Evolutionary conservation across 2,329 filamentous ascomycete species (phyloP).

Genomic region (Diaporthe vaccinii): DNA sequence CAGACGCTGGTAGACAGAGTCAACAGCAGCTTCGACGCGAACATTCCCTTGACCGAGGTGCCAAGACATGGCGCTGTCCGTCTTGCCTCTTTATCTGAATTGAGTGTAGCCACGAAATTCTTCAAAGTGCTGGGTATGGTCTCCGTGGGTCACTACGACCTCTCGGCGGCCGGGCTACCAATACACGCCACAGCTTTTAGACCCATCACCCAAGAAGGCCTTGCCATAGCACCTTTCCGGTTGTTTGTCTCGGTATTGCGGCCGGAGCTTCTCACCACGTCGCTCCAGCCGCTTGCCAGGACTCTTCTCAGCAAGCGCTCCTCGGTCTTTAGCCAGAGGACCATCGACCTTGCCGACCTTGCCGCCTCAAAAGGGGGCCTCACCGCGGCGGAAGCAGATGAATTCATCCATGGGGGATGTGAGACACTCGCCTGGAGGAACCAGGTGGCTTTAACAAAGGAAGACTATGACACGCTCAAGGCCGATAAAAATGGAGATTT

Average conservation of each 20-base stretch:
- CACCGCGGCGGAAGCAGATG: constrained; percentile 47
- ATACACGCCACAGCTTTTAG: constrained; percentile 67
- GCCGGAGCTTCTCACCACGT: constrained; percentile 54
- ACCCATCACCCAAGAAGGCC: constrained; percentile 48
- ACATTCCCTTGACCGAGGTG: constrained; percentile 23
- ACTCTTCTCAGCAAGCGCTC: constrained; percentile 51
- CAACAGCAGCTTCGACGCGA: background rate
- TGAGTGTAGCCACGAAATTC: constrained; percentile 57
- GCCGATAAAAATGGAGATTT: constrained; percentile 36
- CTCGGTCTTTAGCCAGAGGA: constrained; percentile 56
- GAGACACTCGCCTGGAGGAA: constrained; percentile 62
- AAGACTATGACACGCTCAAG: constrained; percentile 57
- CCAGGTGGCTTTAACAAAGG: constrained; percentile 26
- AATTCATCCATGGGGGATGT: constrained; percentile 59
- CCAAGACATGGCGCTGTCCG: constrained; percentile 62
- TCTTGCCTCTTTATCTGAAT: constrained; percentile 59
- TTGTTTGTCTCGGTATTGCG: constrained; percentile 53
- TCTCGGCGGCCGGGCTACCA: constrained; percentile 60
- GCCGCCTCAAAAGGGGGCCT: constrained; percentile 51
- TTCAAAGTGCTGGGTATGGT: constrained; percentile 63
- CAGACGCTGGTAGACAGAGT: constrained; percentile 38
- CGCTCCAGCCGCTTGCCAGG: constrained; percentile 47
- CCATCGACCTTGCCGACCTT: constrained; percentile 53
- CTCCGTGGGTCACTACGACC: constrained; percentile 66
- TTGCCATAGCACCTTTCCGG: constrained; percentile 50